These are phyloP conservation scores for Penicillium olsonii DNA, from an alignment of 2,329 filamentous ascomycete genomes.

Conservation along the genomic window DNA sequence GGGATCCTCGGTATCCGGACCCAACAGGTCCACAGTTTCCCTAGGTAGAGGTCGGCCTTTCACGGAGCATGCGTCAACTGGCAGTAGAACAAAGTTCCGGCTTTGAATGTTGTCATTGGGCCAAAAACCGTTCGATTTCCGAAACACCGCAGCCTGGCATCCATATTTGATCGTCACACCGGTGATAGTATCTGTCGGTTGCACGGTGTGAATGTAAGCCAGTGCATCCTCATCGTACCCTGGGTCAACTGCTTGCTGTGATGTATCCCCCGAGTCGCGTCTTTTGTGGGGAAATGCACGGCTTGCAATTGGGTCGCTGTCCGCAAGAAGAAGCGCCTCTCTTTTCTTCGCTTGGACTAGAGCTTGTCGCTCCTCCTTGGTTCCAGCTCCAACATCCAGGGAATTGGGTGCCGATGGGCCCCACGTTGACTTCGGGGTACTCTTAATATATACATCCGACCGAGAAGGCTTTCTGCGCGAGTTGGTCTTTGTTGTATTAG, in stretches of 20 bases:
- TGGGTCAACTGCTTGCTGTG: constrained; percentile 30
- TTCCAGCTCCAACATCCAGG: constrained; percentile 38
- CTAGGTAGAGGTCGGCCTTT: constrained; percentile 65
- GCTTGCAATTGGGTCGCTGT: constrained; percentile 40
- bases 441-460: constrained; percentile 33
- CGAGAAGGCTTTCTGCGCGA: constrained; percentile 40
- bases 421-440: constrained; percentile 38
- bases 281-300: constrained; percentile 46
- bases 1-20: constrained; percentile 31
- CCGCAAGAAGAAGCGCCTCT: constrained; percentile 47
- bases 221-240: constrained; percentile 72
- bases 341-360: constrained; percentile 51
- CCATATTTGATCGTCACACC: constrained; percentile 89
- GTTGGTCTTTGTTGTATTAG: constrained; percentile 30
- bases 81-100: constrained; percentile 76
- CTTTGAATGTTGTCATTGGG: constrained; percentile 87
- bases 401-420: constrained; percentile 40
- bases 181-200: constrained; percentile 80
- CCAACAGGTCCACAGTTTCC: constrained; percentile 29
- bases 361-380: constrained; percentile 47
- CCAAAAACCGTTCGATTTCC: constrained; percentile 92
- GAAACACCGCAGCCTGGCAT: constrained; percentile 78
- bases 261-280: constrained; percentile 45
- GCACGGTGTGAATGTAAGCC: constrained; percentile 87
- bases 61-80: constrained; percentile 84